A percentile compares a stretch with the other conserved stretches of the same genome.
phyloP scores from a whole-genome alignment of 2,329 filamentous ascomycete species.

The Alternaria brassicicola region DNA sequence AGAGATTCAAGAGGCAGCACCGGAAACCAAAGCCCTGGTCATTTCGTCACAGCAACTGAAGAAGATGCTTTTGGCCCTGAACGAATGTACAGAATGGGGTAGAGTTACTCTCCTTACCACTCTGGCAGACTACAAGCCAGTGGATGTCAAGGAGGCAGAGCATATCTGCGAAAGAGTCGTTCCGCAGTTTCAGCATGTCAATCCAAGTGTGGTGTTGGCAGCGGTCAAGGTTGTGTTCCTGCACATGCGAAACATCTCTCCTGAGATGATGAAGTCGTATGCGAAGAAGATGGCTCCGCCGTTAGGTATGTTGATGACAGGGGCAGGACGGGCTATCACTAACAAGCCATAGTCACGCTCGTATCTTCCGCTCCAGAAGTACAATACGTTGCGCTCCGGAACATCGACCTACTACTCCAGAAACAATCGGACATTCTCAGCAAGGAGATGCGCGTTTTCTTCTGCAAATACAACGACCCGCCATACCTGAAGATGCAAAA shows the following conservation, averaged over 20 bases:
- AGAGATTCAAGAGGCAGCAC: slow-evolving; percentile 88
- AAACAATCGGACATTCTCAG: slow-evolving; percentile 95
- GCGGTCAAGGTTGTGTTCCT: slow-evolving; percentile 97
- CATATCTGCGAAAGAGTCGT: slow-evolving; percentile 97
- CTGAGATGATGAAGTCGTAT: slow-evolving; percentile 81
- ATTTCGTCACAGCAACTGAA: slow-evolving; percentile 85
- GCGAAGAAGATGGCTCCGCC: slow-evolving; percentile 99
- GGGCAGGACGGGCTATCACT: slow-evolving; percentile 24
- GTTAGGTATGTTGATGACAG: slow-evolving; percentile 66
- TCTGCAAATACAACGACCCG: slow-evolving; percentile 99
- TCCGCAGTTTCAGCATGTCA: slow-evolving; percentile 98
- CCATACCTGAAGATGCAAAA: slow-evolving; percentile 98
- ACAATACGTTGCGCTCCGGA: slow-evolving; percentile 93
- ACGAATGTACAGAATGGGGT: slow-evolving; percentile 99
- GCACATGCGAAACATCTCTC: slow-evolving; percentile 85
- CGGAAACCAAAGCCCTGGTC: slow-evolving; percentile 84
- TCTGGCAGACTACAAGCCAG: slow-evolving; percentile 82
- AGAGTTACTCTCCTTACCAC: slow-evolving; percentile 91
- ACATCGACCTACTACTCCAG: slow-evolving; percentile 94
- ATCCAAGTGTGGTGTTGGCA: slow-evolving; percentile 94
- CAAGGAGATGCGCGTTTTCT: slow-evolving; percentile 97
- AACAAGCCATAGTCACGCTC: slow-evolving; percentile 73
- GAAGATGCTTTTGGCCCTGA: slow-evolving; percentile 94
- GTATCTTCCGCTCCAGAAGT: slow-evolving; percentile 96
- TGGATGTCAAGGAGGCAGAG: slow-evolving; percentile 94